Base-by-base conservation (phyloP, 139 green algal species). In the Chlamydomonas sp. region DNA sequence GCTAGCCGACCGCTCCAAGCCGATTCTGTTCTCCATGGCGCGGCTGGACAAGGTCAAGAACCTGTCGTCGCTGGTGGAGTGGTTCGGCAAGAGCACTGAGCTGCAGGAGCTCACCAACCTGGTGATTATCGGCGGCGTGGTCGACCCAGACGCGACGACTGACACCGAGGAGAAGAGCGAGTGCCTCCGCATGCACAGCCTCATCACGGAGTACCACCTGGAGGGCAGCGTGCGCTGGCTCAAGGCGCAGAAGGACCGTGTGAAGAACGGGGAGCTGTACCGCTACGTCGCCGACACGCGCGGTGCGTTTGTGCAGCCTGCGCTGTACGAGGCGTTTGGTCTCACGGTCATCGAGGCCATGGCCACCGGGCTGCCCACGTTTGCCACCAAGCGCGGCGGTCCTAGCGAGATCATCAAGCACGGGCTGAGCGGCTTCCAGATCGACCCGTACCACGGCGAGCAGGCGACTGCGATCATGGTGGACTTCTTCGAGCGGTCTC, bases 11-110 rank as follows among this genome's bases (percentile, higher is more conserved):
- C 69, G 47, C 22, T 68, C 69, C 36, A 92, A 92, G 73, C 89
- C 89, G 29, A 79, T 95, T 48, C 74, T 95, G 29, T 95, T 95
- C 67, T 86, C 76, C 60, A 94, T 94, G 87, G 87, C 89, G 1
- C 76, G 89, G 5, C 72, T 95, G 63, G 89, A 92, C 77, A 73
- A 77, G 5, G 87, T 95, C n/a, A 95, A 95, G 76, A 95, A 95
- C 79, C 71, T 95, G 63, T 88, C 84, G 43, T 54, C 16, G 43
- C 43, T 54, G 3, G 4, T 24, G 50, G 35, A 68, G 61, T 73
- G 67, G 74, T 95, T 83, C 66, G 89, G 50, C 38, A 47, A 33
- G 39, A 85, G 61, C 72, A 13, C 73, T 10, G 74, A 79, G 24
- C 81, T 95, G 75, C 78, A 72, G n/a, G 57, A 70, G 26, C 67